Evolutionary conservation across 2,329 filamentous ascomycete species (phyloP).

Genomic region (Fusarium brachygibbosum): DNA sequence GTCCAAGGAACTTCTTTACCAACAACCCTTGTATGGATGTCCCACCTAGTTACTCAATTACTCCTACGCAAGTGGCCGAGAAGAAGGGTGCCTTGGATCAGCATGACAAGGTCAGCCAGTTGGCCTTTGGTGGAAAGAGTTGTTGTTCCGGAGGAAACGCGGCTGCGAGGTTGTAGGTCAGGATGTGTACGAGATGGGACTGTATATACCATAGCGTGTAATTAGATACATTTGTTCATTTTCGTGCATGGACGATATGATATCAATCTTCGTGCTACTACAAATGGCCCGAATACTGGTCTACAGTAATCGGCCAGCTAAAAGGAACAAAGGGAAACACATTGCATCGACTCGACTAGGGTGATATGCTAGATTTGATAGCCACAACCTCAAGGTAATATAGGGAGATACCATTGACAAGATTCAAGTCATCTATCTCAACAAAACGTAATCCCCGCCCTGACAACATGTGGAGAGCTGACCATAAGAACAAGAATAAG

Average conservation of each 20-base stretch:
- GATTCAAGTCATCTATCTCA: too few species aligned
- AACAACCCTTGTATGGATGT: constrained; percentile 86
- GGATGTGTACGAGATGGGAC: background rate
- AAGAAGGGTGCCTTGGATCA: constrained; percentile 45
- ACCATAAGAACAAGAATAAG: too few species aligned
- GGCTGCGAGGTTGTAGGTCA: constrained; percentile 27
- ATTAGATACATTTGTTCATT: background rate
- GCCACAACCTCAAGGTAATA: too few species aligned
- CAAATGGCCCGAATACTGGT: too few species aligned
- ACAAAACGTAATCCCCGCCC: too few species aligned
- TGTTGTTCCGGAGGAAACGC: constrained; percentile 34
- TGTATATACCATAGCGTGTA: constrained; percentile 22
- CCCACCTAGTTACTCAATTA: constrained; percentile 65
- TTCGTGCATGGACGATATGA: background rate
- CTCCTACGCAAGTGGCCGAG: constrained; percentile 50
- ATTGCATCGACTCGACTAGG: too few species aligned
- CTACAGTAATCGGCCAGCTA: too few species aligned
- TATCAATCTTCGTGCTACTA: background rate
- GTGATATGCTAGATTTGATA: too few species aligned
- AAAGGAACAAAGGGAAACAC: too few species aligned
- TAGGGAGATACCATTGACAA: too few species aligned
- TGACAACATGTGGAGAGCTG: too few species aligned
- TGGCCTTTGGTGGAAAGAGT: constrained; percentile 46
- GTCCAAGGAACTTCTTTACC: constrained; percentile 86
- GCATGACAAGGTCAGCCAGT: constrained; percentile 41